Evolutionary conservation across 257 asterid genomes (phyloP).

Genomic region (Coffea canephora): DNA sequence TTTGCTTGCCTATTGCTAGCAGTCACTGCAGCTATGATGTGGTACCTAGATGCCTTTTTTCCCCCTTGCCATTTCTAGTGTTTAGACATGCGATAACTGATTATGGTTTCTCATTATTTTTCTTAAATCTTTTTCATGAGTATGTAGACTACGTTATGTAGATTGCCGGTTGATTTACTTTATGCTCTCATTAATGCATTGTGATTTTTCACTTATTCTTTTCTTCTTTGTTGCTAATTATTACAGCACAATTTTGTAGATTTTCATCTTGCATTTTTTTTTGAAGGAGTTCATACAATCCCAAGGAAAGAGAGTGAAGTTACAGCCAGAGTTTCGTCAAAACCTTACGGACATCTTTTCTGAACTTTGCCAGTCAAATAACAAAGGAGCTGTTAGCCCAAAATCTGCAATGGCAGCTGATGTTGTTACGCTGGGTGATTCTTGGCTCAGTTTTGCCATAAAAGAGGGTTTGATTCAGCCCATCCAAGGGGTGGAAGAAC

Average conservation of each 20-base stretch:
- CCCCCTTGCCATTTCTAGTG: not conserved
- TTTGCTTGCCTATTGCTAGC: not conserved
- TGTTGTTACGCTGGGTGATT: slow-evolving; percentile 76
- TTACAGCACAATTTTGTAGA: not conserved
- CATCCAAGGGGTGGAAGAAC: slow-evolving; percentile 56
- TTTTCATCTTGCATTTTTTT: not conserved
- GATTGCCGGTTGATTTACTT: not conserved
- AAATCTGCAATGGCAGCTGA: slow-evolving; percentile 75
- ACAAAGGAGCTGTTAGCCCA: slow-evolving; percentile 44
- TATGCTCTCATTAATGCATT: too few species aligned
- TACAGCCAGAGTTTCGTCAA: slow-evolving; percentile 66
- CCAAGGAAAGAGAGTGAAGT: slow-evolving; percentile 76
- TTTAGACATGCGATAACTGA: not conserved
- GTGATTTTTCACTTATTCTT: not conserved
- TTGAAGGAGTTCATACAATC: slow-evolving; percentile 74
- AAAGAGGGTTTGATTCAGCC: slow-evolving; percentile 76
- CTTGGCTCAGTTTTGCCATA: slow-evolving; percentile 82
- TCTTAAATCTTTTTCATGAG: not conserved
- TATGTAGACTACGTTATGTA: not conserved
- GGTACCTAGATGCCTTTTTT: not conserved
- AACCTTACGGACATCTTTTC: slow-evolving; percentile 56
- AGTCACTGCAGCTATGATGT: not conserved
- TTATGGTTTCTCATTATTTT: not conserved
- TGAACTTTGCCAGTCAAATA: slow-evolving; percentile 56
- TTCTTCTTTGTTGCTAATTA: not conserved